Evolutionary conservation across 169 alveolate genomes (phyloP).

Genomic region (Eimeria maxima): DNA sequence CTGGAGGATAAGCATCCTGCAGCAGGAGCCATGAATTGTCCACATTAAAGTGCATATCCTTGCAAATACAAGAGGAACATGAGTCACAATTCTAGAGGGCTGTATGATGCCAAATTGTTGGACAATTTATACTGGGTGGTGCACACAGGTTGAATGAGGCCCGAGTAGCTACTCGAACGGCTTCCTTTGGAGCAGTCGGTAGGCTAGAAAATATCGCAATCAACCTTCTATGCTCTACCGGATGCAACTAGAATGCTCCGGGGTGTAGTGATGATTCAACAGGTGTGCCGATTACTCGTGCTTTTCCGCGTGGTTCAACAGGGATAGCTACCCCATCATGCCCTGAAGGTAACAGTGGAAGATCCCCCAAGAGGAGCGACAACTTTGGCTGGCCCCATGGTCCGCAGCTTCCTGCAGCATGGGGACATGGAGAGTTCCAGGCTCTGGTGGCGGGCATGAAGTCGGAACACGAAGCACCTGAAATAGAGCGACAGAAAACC

Average conservation of each 20-base stretch:
- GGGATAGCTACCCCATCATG: background rate
- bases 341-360: background rate
- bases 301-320: background rate
- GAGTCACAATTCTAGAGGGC: background rate
- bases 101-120: background rate
- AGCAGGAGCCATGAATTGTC: background rate
- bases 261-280: background rate
- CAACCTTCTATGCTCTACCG: background rate
- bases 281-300: background rate
- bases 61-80: background rate
- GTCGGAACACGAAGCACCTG: background rate
- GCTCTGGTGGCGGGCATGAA: constrained; percentile 18
- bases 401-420: background rate
- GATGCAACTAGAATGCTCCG: background rate
- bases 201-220: background rate
- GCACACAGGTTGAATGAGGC: constrained; percentile 24
- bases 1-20: background rate
- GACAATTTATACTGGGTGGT: background rate
- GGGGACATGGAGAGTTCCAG: constrained; percentile 30
- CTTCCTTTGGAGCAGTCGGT: constrained; percentile 9
- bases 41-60: background rate
- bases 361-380: constrained; percentile 57
- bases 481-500: background rate
- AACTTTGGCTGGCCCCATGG: constrained; percentile 31
- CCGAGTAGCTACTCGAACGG: background rate